Evolutionary conservation across 1,284 basidiomycete genomes (phyloP).

Genomic region (Trametes pubescens): DNA sequence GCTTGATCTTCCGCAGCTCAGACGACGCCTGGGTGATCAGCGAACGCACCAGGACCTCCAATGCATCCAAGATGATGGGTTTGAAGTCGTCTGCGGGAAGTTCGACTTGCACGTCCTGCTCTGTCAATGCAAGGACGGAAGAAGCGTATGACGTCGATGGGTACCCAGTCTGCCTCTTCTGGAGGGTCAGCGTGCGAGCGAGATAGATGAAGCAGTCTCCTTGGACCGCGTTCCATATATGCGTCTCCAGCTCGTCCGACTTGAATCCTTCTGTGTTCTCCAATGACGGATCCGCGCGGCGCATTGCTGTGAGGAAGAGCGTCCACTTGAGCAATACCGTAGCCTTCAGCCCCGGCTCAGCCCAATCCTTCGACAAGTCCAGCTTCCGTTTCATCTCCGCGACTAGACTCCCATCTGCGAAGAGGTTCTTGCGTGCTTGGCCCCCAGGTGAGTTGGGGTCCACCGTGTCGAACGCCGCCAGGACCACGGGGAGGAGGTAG

Average conservation of each 20-base stretch:
- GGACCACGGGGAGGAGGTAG: slow-evolving; percentile 75
- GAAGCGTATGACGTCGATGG: slow-evolving; percentile 57
- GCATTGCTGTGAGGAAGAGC: slow-evolving; percentile 79
- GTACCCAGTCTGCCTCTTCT: slow-evolving; percentile 52
- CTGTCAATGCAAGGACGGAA: slow-evolving; percentile 46
- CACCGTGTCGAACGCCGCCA: slow-evolving; percentile 75
- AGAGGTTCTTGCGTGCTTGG: slow-evolving; percentile 53
- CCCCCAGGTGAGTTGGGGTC: slow-evolving; percentile 59
- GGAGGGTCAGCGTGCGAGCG: slow-evolving; percentile 60
- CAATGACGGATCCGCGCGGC: slow-evolving; percentile 72
- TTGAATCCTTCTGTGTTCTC: slow-evolving; percentile 74
- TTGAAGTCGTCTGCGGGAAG: slow-evolving; percentile 72
- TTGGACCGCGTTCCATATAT: slow-evolving; percentile 84
- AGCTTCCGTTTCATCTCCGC: slow-evolving; percentile 67
- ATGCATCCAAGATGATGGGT: slow-evolving; percentile 66
- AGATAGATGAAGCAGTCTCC: slow-evolving; percentile 87
- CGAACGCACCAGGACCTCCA: slow-evolving; percentile 78
- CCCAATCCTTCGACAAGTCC: slow-evolving; percentile 65
- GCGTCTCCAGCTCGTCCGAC: slow-evolving; percentile 81
- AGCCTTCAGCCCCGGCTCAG: slow-evolving; percentile 79
- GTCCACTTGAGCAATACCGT: slow-evolving; percentile 88
- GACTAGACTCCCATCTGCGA: slow-evolving; percentile 54
- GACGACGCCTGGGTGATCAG: slow-evolving; percentile 84
- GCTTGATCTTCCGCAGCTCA: slow-evolving; percentile 91
- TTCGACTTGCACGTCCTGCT: slow-evolving; percentile 66